phyloP scores from a whole-genome alignment of 768 basidiomycete species.

The Boletus sensibilis region DNA sequence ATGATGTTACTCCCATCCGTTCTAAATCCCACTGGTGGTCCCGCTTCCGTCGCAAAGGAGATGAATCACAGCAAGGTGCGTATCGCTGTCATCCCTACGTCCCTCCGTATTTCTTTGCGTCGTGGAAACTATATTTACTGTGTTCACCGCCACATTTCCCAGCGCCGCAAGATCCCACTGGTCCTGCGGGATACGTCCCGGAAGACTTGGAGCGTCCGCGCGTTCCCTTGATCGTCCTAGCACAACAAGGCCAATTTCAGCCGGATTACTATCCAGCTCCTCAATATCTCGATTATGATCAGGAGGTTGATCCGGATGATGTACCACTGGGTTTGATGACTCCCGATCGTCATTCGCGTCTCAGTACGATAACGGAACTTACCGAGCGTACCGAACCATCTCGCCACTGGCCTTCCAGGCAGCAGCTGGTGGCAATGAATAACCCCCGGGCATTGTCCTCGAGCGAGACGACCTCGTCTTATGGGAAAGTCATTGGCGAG shows the following conservation, averaged over 20 bases:
- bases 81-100: conserved; percentile 33
- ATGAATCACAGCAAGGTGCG: conserved; percentile 59
- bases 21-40: conserved; percentile 36
- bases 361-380: conserved; percentile 67
- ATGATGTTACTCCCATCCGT: conserved; percentile 29
- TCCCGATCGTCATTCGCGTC: conserved; percentile 33
- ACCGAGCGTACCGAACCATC: conserved; percentile 66
- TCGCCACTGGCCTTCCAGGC: conserved; percentile 45
- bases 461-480: conserved; percentile 49
- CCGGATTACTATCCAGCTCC: conserved; percentile 28
- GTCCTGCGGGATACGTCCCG: conserved; percentile 20
- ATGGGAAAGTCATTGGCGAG: conserved; percentile 62
- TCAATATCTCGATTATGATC: conserved; percentile 21
- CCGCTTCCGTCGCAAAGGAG: conserved; percentile 36
- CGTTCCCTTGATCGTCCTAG: conserved; percentile 59
- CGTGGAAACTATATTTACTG: conserved; percentile 20
- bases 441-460: conserved; percentile 39
- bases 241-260: conserved; percentile 50
- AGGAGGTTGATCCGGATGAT: conserved; percentile 27
- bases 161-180: conserved; percentile 22
- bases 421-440: conserved; percentile 39
- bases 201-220: conserved; percentile 43
- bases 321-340: conserved; percentile 36
- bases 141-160: conserved; percentile 17
- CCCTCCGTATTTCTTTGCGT: conserved; percentile 23